Conservation (phyloP, 2,329 filamentous ascomycete species). For the Cercospora zeina region DNA sequence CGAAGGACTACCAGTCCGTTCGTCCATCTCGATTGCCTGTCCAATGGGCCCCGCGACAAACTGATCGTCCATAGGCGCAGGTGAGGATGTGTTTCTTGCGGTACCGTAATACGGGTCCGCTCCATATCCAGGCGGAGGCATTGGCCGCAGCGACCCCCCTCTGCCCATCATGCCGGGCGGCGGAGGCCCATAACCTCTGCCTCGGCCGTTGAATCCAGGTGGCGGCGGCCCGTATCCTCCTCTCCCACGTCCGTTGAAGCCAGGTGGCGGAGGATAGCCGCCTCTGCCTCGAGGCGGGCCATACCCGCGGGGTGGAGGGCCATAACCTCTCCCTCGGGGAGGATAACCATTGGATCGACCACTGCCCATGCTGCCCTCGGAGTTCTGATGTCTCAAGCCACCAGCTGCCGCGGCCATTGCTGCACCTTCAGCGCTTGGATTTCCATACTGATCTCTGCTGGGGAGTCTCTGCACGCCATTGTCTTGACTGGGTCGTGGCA, state of each 20-base stretch:
- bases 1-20: conserved; percentile 51
- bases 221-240: conserved; percentile 46
- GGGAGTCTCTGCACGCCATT: conserved; percentile 41
- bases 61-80: conserved; percentile 41
- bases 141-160: conserved; percentile 36
- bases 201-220: conserved; percentile 34
- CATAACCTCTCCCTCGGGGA: conserved; percentile 36
- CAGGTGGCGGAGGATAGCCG: conserved; percentile 46
- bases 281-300: conserved; percentile 53
- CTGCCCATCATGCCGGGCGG: conserved; percentile 33
- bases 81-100: conserved; percentile 24
- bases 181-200: conserved; percentile 31
- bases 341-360: conserved; percentile 36
- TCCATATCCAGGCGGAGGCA: conserved; percentile 35
- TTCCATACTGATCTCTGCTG: conserved; percentile 65
- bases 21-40: conserved; percentile 79
- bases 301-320: conserved; percentile 45
- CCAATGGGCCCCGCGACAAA: conserved; percentile 48
- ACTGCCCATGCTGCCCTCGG: conserved; percentile 48
- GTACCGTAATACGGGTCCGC: conserved; percentile 31
- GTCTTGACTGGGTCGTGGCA: conserved; percentile 37
- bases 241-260: conserved; percentile 47
- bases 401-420: conserved; percentile 38
- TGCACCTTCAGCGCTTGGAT: conserved; percentile 48
- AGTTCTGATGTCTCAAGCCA: conserved; percentile 51